A percentile compares a stretch with the other conserved stretches of the same genome.
Evolutionary conservation across 495 filamentous ascomycete species (phyloP).

Genomic region (Talaromyces trachyspermus): DNA sequence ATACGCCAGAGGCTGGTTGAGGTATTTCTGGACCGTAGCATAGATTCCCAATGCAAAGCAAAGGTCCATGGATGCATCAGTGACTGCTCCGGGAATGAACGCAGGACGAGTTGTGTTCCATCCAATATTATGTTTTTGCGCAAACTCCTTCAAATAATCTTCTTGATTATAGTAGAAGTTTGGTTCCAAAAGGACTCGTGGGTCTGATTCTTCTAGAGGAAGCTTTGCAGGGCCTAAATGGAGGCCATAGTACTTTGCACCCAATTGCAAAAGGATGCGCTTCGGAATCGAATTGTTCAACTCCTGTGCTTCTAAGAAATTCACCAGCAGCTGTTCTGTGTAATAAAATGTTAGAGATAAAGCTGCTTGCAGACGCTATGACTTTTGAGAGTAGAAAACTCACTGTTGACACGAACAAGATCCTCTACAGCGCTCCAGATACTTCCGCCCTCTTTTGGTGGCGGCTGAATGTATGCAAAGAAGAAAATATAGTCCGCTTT

Average conservation of each 20-base stretch:
- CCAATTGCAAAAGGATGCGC: constrained; percentile 44
- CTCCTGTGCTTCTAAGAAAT: constrained; percentile 38
- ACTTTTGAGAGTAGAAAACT: constrained; percentile 13
- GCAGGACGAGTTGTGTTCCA: constrained; percentile 38
- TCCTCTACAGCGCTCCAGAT: constrained; percentile 42
- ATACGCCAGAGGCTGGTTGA: constrained; percentile 30
- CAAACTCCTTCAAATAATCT: constrained; percentile 18
- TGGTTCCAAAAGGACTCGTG: constrained; percentile 17
- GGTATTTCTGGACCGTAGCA: constrained; percentile 32
- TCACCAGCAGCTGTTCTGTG: constrained; percentile 29
- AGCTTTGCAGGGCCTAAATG: constrained; percentile 22
- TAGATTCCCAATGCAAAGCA: constrained; percentile 42
- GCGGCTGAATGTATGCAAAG: constrained; percentile 45
- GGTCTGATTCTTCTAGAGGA: constrained; percentile 18
- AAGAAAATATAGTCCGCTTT: constrained; percentile 48
- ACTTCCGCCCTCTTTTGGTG: constrained; percentile 24
- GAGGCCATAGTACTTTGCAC: constrained; percentile 38
- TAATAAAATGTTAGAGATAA: constrained; percentile 9
- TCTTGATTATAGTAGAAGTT: constrained; percentile 32
- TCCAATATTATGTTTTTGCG: constrained; percentile 12
- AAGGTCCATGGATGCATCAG: constrained; percentile 43
- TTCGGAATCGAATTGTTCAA: constrained; percentile 34
- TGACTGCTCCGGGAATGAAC: constrained; percentile 43
- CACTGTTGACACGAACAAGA: constrained; percentile 34
- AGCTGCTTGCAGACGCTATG: background rate